These are phyloP conservation scores for Neonectria faginata DNA, from an alignment of 2,329 filamentous ascomycete species.

Conservation along the genomic window DNA sequence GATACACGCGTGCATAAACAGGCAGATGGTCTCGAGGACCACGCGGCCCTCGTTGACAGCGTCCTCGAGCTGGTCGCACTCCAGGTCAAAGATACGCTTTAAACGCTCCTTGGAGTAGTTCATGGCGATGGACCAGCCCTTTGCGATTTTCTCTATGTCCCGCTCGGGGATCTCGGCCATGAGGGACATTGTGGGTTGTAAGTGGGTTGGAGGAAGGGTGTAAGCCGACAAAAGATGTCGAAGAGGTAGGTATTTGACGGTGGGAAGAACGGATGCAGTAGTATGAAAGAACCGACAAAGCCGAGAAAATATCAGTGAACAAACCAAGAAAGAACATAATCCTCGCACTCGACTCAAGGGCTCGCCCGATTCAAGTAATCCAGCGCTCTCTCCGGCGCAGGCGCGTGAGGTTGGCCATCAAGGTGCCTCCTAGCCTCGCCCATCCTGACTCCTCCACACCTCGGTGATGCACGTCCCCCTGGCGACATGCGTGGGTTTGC, in stretches of 20 bases:
- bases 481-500: conserved; percentile 11
- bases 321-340: neutral
- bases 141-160: conserved; percentile 51
- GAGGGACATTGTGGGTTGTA: conserved; percentile 9
- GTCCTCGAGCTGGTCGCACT: conserved; percentile 49
- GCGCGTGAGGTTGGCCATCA: conserved; percentile 27
- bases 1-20: conserved; percentile 55
- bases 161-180: conserved; percentile 45
- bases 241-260: neutral
- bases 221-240: neutral
- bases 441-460: conserved; percentile 6
- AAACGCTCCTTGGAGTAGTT: conserved; percentile 51
- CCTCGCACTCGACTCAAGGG: neutral
- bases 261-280: too few relatives aligned
- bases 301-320: neutral
- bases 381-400: neutral
- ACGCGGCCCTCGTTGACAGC: conserved; percentile 50
- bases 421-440: conserved; percentile 20
- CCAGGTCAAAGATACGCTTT: conserved; percentile 47
- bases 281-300: neutral
- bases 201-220: neutral
- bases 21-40: conserved; percentile 54
- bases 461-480: conserved; percentile 20
- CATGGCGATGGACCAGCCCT: conserved; percentile 55
- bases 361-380: conserved; percentile 21